A percentile compares a stretch with the other conserved stretches of the same genome.
Evolutionary conservation across 1,284 basidiomycete species (phyloP).

Genomic region (Ceratorhiza oryzae-sativae): DNA sequence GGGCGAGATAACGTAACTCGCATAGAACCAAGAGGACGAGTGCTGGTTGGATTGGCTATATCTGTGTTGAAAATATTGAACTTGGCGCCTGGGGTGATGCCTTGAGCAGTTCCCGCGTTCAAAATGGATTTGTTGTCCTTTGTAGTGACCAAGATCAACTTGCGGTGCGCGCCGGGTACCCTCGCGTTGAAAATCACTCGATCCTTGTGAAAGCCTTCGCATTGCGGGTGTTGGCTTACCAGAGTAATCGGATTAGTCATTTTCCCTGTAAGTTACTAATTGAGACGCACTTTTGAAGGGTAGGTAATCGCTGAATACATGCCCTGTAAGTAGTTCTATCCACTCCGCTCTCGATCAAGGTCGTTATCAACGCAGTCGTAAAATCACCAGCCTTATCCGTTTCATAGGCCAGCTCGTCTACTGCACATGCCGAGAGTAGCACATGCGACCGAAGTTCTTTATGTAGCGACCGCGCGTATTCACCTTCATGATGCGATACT

Average conservation of each 20-base stretch:
- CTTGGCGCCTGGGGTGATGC: neutral
- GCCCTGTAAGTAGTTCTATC: conserved; percentile 18
- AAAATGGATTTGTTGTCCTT: neutral
- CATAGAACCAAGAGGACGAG: neutral
- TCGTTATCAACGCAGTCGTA: neutral
- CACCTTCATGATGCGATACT: neutral
- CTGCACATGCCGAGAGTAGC: conserved; percentile 19
- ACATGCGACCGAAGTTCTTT: conserved; percentile 14
- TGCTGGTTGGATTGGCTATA: neutral
- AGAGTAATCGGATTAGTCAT: neutral
- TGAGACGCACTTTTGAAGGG: neutral
- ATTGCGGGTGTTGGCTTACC: conserved; percentile 14
- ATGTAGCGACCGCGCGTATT: neutral
- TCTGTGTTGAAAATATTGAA: conserved; percentile 5
- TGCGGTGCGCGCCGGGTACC: neutral
- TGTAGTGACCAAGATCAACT: neutral
- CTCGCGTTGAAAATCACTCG: conserved; percentile 30
- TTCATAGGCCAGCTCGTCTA: conserved; percentile 16
- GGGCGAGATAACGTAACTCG: neutral
- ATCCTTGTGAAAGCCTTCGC: conserved; percentile 6
- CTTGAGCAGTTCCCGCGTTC: conserved; percentile 13
- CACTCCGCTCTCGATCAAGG: conserved; percentile 1
- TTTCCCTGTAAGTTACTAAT: neutral
- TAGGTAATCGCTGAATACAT: conserved; percentile 18
- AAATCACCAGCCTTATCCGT: conserved; percentile 12